Evolutionary conservation across 164 flowering plant species (phyloP).

Genomic region (Berberis vulgaris): DNA sequence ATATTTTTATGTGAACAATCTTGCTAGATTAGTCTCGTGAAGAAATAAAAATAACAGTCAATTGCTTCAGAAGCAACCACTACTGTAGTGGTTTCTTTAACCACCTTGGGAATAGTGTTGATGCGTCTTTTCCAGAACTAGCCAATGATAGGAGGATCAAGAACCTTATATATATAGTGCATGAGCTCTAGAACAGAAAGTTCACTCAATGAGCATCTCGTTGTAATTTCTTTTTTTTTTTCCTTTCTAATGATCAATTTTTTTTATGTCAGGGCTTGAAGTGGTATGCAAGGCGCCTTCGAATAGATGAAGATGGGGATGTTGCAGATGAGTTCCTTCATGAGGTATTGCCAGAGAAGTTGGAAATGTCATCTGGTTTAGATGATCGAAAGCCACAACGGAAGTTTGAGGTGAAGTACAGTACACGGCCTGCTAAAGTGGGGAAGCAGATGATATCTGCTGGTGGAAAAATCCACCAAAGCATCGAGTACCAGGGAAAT

Average conservation of each 20-base stretch:
- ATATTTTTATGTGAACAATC: too few species aligned
- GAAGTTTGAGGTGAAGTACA: slow-evolving; percentile 47
- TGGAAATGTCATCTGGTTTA: slow-evolving; percentile 5
- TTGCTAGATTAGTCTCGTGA: too few species aligned
- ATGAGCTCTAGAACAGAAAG: too few species aligned
- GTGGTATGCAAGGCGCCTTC: slow-evolving; percentile 73
- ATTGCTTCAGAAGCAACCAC: too few species aligned
- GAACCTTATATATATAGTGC: too few species aligned
- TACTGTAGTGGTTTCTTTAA: too few species aligned
- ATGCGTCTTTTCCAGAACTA: too few species aligned
- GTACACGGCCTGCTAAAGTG: slow-evolving; percentile 46
- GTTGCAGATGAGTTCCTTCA: slow-evolving; percentile 87
- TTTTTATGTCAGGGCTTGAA: slow-evolving; percentile 52
- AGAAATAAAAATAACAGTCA: too few species aligned
- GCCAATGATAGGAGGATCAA: too few species aligned
- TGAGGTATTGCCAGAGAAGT: slow-evolving; percentile 38
- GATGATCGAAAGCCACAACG: slow-evolving; percentile 28
- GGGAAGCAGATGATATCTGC: slow-evolving; percentile 36
- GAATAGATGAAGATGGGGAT: slow-evolving; percentile 93
- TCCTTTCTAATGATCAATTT: neutral
- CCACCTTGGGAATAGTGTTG: too few species aligned
- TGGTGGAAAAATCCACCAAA: slow-evolving; percentile 64
- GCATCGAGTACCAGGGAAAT: slow-evolving; percentile 63
- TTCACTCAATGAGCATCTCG: too few species aligned
- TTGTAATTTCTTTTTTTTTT: too few species aligned